phyloP scores from a whole-genome alignment of 2,329 filamentous ascomycete genomes.

The Bipolaris cookei region DNA sequence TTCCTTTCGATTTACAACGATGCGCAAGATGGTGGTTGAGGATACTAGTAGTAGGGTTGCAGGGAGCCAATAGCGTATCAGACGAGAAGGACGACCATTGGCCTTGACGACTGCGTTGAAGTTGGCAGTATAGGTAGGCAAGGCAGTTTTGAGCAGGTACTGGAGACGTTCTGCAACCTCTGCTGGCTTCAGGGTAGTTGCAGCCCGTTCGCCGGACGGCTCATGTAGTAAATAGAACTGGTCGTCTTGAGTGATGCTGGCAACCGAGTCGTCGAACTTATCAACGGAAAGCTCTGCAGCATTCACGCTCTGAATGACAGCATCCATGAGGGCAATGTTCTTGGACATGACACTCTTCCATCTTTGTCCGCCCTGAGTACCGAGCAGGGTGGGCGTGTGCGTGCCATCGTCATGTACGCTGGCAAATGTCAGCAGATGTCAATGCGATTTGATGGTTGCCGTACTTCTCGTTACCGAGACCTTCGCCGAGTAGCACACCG shows the following conservation, averaged over 20 bases:
- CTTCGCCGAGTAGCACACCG: conserved; percentile 86
- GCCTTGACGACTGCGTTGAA: conserved; percentile 63
- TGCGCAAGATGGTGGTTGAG: conserved; percentile 82
- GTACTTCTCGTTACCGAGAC: conserved; percentile 64
- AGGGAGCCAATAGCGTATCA: conserved; percentile 90
- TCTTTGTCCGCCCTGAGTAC: conserved; percentile 56
- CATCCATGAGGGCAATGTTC: conserved; percentile 85
- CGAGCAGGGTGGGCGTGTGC: conserved; percentile 49
- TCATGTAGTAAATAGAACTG: conserved; percentile 54
- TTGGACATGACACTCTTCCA: conserved; percentile 80
- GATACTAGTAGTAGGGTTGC: conserved; percentile 71
- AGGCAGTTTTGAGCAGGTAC: conserved; percentile 69
- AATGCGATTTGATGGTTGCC: not conserved
- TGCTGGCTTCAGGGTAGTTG: conserved; percentile 50
- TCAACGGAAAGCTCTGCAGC: conserved; percentile 62
- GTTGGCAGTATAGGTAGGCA: conserved; percentile 69
- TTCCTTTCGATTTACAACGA: conserved; percentile 75
- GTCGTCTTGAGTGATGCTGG: conserved; percentile 62
- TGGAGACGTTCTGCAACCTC: conserved; percentile 71
- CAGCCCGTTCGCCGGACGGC: conserved; percentile 43
- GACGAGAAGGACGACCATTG: conserved; percentile 75
- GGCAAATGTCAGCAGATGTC: conserved; percentile 50
- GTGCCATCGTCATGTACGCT: conserved; percentile 65
- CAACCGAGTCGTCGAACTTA: conserved; percentile 63
- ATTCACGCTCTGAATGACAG: conserved; percentile 75